Base-by-base conservation (phyloP, 1,284 basidiomycete genomes). In the Apiotrichum brassicae region DNA sequence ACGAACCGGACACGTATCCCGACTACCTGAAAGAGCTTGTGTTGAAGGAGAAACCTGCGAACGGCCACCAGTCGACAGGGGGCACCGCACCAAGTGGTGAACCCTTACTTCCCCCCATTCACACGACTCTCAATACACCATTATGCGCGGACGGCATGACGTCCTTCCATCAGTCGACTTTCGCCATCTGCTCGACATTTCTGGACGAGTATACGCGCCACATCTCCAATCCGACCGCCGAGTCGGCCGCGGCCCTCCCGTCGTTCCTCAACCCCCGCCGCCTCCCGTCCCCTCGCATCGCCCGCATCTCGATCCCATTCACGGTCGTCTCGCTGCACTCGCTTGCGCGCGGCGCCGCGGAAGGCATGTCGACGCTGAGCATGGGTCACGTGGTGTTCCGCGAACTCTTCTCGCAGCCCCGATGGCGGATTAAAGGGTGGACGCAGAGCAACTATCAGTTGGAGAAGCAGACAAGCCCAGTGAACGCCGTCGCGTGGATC, bases 281-380 rank as follows among this genome's bases (percentile, higher is more conserved):
- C 28, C 49, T 69, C 35, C 66, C 65, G 14, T 32, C 60, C 3
- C 65, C 68, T 7, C 66, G 65, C 44, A 56, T 69, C 33, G 68
- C 66, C 9, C 59, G 62, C 23, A 57, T 68, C 44, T 55, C 60
- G 2, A 47, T 59, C 7, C 67, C 68, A 11, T 68, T 69, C 51
- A 62, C 65, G 0, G 61, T 71, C 32, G 68, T 71, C 20, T 58
- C 60, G 9, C 77, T 81, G 47, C 84, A 82, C 56, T 74, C 86
- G 72, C 74, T 83, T 11, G 79, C 79, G 3, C 49, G 58, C 67
- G 87, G 86, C 22, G 81, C 84, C 0, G 73, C 71, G 34, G 75
- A 80, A 26, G 82, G 84, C 1, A 84, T 86, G 83, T 89, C 87
- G 49, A 89, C 85, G 19, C 73, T 90, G 41, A 87, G 85, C 6